Conservation (phyloP, 179 eudicot genomes). For the Beta lomatogona region DNA sequence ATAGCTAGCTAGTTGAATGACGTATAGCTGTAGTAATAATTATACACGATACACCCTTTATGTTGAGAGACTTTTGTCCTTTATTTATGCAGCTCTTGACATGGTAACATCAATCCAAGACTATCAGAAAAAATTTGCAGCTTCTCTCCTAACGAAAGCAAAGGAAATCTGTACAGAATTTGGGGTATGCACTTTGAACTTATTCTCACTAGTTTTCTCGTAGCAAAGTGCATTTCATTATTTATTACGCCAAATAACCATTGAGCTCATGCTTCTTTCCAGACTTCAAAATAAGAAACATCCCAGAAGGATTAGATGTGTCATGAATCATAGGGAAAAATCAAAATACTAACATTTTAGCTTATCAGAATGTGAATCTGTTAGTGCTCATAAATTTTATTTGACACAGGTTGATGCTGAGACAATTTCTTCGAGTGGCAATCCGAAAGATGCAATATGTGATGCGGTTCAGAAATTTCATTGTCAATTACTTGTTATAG, state of each 20-base stretch:
- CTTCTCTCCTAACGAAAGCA: slow-evolving; percentile 53
- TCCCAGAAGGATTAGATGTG: background rate
- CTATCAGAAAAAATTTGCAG: slow-evolving; percentile 45
- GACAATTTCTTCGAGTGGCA: slow-evolving; percentile 51
- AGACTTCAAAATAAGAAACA: too few species aligned
- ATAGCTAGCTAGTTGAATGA: background rate
- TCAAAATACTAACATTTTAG: too few species aligned
- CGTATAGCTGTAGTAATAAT: background rate
- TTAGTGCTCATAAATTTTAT: background rate
- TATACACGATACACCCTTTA: background rate
- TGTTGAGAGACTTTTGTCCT: background rate
- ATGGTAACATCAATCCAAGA: slow-evolving; percentile 47
- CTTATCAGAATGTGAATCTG: background rate
- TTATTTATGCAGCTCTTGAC: slow-evolving; percentile 43
- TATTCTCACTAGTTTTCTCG: background rate
- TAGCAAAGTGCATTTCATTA: background rate
- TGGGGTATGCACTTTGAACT: slow-evolving; percentile 46
- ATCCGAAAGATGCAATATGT: slow-evolving; percentile 64
- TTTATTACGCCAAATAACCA: background rate
- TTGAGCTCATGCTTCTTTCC: background rate
- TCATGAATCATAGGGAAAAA: background rate
- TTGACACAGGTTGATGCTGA: slow-evolving; percentile 47
- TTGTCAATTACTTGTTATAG: slow-evolving; percentile 55
- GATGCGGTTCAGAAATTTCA: slow-evolving; percentile 56
- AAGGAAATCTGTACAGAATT: slow-evolving; percentile 50